Evolutionary conservation across 2,329 filamentous ascomycete genomes (phyloP), one percentile per base, ranked within the genome.

Genomic region (Talaromyces pinophilus): DNA sequence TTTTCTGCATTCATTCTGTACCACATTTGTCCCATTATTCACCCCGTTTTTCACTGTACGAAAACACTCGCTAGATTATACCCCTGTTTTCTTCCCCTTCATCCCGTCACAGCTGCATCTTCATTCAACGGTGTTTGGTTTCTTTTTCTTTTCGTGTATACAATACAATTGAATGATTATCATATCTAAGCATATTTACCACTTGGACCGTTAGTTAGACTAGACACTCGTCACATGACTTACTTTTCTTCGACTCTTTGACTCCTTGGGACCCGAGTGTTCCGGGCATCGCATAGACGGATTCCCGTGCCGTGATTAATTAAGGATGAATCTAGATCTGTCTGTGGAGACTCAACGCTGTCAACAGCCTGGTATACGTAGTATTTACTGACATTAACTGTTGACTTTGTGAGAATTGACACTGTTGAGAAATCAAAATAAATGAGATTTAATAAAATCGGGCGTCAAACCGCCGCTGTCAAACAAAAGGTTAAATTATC

Each of bases 1-100:
- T 46, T 11, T 22, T 30, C 35, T 13, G 33, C 25, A 42, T 55
- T 42, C 11, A 19, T 19, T 40, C 25, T 22, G 19, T 59, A n/a
- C 15, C 35, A 15, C 28, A 35, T 15, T n/a, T 30, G 15, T 30
- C 2, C 22, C 15, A 35, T 33, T 55, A 19, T 35, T 35, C 17
- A 10, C 30, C 30, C 30, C 25, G 4, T 19, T 19, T 33, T 33
- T 10, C 11, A 25, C 33, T 62, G 60, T 62, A 40, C 30, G 60
- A 62, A 62, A 54, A 55, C 60, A 54, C 48, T 63, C 48, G 48
- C 61, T 63, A 63, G 61, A 63, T 44, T 63, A 63, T 63, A 55
- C 48, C 61, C 61, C 35, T 55, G 48, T 55, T 52, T 30, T 54
- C 50, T 63, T 28, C 48, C 40, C 46, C 38, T 25, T 13, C n/a